Conservation (phyloP, 2,329 filamentous ascomycete species). For the Mycosphaerella sp. region DNA sequence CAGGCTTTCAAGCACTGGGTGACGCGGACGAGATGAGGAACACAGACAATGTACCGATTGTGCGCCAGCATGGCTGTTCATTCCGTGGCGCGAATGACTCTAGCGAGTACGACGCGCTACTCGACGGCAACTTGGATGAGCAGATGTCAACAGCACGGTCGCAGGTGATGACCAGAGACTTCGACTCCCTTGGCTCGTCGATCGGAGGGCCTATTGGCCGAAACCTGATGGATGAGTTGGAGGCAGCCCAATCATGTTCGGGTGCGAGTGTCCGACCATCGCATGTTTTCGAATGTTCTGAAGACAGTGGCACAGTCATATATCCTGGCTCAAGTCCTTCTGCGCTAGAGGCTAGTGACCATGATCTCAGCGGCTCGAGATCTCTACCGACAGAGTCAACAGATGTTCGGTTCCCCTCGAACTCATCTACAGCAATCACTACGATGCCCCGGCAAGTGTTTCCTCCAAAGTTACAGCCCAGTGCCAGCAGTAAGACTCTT, state of each 20-base stretch:
- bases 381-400: neutral
- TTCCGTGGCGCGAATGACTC: neutral
- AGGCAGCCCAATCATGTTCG: conserved; percentile 19
- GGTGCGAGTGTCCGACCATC: neutral
- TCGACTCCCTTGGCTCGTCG: conserved; percentile 25
- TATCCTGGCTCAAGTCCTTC: conserved; percentile 12
- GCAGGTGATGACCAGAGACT: conserved; percentile 16
- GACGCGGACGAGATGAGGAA: neutral
- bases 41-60: neutral
- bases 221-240: conserved; percentile 35
- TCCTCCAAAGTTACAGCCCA: neutral
- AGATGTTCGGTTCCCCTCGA: conserved; percentile 8
- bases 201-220: conserved; percentile 21
- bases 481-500: conserved; percentile 15
- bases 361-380: neutral
- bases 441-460: neutral
- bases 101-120: conserved; percentile 6
- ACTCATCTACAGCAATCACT: conserved; percentile 10
- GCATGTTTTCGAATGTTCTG: neutral
- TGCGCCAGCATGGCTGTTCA: neutral
- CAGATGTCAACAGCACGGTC: neutral
- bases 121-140: conserved; percentile 4
- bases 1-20: conserved; percentile 3
- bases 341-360: conserved; percentile 4
- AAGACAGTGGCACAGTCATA: conserved; percentile 3